These are phyloP conservation scores for Hymenoscyphus fructigenus DNA, from an alignment of 2,329 filamentous ascomycete species.

Conservation along the genomic window DNA sequence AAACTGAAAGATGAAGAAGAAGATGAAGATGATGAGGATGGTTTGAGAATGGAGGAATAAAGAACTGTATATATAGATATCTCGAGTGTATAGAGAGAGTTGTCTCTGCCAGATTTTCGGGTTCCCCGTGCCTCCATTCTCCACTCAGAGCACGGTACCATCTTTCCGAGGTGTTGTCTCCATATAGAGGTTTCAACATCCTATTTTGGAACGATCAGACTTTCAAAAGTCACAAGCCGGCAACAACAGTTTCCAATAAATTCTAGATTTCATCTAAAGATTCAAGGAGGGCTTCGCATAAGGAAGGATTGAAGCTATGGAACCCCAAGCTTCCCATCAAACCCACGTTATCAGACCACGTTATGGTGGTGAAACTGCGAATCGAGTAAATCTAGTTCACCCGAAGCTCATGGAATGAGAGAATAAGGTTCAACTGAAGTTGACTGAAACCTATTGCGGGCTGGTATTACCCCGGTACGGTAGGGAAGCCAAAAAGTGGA, in stretches of 20 bases:
- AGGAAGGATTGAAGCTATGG: not conserved
- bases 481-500: not conserved
- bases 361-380: not conserved
- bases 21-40: not conserved
- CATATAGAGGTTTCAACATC: not conserved
- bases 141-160: not conserved
- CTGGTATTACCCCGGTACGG: not conserved
- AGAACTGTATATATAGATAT: not conserved
- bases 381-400: not conserved
- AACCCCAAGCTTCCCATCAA: not conserved
- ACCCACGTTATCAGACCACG: not conserved
- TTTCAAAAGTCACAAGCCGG: not conserved
- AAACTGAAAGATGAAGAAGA: not conserved
- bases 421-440: not conserved
- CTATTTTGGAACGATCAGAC: not conserved
- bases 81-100: not conserved
- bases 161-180: not conserved
- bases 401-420: not conserved
- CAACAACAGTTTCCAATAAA: not conserved
- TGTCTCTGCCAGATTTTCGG: not conserved
- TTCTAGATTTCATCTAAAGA: not conserved
- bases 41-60: constrained; percentile 2
- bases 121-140: not conserved
- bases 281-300: not conserved
- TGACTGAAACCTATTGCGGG: not conserved